Percentiles rank a stretch among this genome's conserved stretches.
Conservation (phyloP, 306 rosid species). For the Acacia melanoxylon region DNA sequence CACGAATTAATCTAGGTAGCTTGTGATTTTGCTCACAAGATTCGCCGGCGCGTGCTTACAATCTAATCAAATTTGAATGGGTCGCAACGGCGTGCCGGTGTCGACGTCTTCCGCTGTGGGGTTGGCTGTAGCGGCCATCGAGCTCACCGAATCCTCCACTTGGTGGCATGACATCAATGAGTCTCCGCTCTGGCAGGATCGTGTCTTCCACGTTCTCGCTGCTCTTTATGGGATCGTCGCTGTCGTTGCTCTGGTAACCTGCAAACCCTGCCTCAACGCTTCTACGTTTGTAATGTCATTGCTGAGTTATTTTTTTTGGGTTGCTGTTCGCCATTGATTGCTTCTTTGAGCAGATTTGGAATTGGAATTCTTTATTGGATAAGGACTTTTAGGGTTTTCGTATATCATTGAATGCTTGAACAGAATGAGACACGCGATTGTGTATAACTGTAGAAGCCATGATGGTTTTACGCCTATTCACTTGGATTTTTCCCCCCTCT, state of each 20-base stretch:
- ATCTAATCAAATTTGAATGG: constrained; percentile 42
- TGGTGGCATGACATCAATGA: constrained; percentile 88
- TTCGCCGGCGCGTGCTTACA: neutral
- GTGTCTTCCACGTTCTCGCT: constrained; percentile 73
- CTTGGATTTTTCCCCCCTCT: neutral
- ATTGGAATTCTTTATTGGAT: neutral
- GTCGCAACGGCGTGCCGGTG: constrained; percentile 45
- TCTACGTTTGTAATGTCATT: neutral
- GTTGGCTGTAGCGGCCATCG: constrained; percentile 53
- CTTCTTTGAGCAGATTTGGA: neutral
- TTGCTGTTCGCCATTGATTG: neutral
- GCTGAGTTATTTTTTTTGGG: neutral
- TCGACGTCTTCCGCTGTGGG: constrained; percentile 27
- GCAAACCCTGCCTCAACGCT: neutral
- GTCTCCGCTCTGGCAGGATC: constrained; percentile 84
- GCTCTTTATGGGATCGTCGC: constrained; percentile 77
- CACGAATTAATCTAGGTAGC: neutral
- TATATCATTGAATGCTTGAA: neutral
- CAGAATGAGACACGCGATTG: neutral
- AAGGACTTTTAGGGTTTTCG: constrained; percentile 29
- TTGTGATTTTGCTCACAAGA: constrained; percentile 7
- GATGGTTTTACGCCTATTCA: neutral
- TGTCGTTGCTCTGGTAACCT: constrained; percentile 65
- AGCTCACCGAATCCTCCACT: constrained; percentile 52
- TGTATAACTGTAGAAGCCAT: neutral